Base-by-base conservation (phyloP, 2,329 filamentous ascomycete species). In the Meredithiella fracta region DNA sequence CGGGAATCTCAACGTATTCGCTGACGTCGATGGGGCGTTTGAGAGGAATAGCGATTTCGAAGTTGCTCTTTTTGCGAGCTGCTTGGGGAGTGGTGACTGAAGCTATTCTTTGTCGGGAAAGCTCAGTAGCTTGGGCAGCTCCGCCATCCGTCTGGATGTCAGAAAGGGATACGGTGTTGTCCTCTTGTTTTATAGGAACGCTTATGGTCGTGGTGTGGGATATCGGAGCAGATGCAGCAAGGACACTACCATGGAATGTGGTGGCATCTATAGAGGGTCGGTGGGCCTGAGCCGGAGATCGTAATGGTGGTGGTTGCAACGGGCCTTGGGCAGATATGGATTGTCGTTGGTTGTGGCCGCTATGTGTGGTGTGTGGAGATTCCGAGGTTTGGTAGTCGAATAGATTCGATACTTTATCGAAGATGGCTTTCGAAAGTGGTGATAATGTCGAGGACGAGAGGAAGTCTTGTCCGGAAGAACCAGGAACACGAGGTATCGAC, bases 21-120 rank as follows among this genome's bases (percentile, higher is more conserved):
- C 38, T 23, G 44, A 25, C 51, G 31, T 54, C 56, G 40, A 54
- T 49, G 4, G 31, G 56, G 11, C 65, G 67, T 63, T 72, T 73
- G 5, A 70, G 68, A 2, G 74, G 72, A 58, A 77, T 71, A 7
- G 68, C 65, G 51, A 77, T 70, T 60, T 77, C 73, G 52, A 77
- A 69, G 53, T 65, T 70, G 54, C 68, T 63, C 17, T 67, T 64
- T 50, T 68, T 70, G 2, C 42, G 44, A 40, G 51, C 44, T 15
- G 59, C 53, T 52, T 58, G 58, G 26, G 56, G 38, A 54, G 59
- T 60, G 23, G 53, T 51, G 3, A 54, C 44, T 17, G 57, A 56
- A 20, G 49, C 57, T 59, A 51, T 52, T 8, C 56, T 52, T 25
- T 54, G 56, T 6, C 56, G 47, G 8, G 56, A 55, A 7, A 47